phyloP scores from a whole-genome alignment of 768 basidiomycete genomes.

The Phlegmacium glaucopus region DNA sequence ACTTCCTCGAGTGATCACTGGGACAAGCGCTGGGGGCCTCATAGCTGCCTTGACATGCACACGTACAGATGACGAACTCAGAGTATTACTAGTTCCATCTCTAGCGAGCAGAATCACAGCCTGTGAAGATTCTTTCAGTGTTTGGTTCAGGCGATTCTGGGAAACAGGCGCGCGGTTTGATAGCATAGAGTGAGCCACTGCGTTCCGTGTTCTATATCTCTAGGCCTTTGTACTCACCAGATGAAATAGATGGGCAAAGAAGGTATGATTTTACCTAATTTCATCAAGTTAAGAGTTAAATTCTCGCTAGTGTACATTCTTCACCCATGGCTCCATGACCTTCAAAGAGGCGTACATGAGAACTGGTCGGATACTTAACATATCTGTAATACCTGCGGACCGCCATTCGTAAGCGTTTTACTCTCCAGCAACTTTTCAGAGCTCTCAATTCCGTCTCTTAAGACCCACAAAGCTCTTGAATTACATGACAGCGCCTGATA shows the following conservation, averaged over 20 bases:
- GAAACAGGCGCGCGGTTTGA: conserved; percentile 95
- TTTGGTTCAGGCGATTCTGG: conserved; percentile 74
- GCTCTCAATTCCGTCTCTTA: conserved; percentile 4
- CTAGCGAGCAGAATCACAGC: conserved; percentile 82
- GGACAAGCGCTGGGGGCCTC: conserved; percentile 91
- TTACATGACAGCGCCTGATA: conserved; percentile 94
- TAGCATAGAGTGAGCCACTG: conserved; percentile 48
- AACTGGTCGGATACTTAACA: conserved; percentile 91
- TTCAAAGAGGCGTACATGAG: conserved; percentile 93
- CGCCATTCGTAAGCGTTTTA: conserved; percentile 65
- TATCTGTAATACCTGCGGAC: conserved; percentile 90
- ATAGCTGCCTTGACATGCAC: conserved; percentile 77
- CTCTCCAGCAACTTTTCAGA: not conserved
- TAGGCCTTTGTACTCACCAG: no score
- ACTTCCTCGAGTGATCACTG: conserved; percentile 89
- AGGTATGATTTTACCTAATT: conserved; percentile 44
- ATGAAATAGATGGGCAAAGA: conserved; percentile 72
- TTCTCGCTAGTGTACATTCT: conserved; percentile 67
- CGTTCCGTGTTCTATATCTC: not conserved
- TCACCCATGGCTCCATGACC: conserved; percentile 90
- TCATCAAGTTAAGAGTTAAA: not conserved
- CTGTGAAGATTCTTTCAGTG: conserved; percentile 69
- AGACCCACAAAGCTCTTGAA: conserved; percentile 96
- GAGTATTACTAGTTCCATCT: conserved; percentile 70
- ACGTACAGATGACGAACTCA: conserved; percentile 84